These are phyloP conservation scores for Isatis lusitanica DNA, from an alignment of 441 rosid species.

Conservation along the genomic window DNA sequence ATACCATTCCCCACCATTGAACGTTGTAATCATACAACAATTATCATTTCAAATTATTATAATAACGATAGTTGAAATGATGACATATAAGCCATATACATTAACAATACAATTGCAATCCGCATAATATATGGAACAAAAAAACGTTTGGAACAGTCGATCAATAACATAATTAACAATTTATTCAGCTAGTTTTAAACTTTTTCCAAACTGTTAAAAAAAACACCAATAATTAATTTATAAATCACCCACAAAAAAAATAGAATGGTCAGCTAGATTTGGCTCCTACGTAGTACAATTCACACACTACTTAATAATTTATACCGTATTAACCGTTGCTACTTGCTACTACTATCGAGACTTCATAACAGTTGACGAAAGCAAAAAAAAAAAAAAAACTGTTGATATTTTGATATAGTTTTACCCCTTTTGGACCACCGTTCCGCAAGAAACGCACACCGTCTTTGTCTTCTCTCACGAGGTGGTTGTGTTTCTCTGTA, in stretches of 20 bases:
- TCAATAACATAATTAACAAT: not conserved
- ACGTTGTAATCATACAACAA: conserved; percentile 16
- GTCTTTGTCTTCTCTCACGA: conserved; percentile 38
- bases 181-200: not conserved
- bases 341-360: not conserved
- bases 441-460: conserved; percentile 29
- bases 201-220: not conserved
- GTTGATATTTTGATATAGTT: conserved; percentile 8
- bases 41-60: conserved; percentile 2
- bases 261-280: not conserved
- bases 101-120: not conserved
- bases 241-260: not conserved
- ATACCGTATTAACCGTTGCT: conserved; percentile 9
- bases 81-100: not conserved
- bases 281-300: not conserved
- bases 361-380: not conserved
- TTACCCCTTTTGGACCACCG: conserved; percentile 20
- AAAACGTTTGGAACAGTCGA: not conserved
- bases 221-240: not conserved
- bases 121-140: not conserved
- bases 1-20: conserved; percentile 13
- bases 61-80: conserved; percentile 7
- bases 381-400: not conserved
- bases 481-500: conserved; percentile 30
- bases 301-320: not conserved